Base-by-base conservation (phyloP, 805 yeast genomes). In the Candida chauliodis region DNA sequence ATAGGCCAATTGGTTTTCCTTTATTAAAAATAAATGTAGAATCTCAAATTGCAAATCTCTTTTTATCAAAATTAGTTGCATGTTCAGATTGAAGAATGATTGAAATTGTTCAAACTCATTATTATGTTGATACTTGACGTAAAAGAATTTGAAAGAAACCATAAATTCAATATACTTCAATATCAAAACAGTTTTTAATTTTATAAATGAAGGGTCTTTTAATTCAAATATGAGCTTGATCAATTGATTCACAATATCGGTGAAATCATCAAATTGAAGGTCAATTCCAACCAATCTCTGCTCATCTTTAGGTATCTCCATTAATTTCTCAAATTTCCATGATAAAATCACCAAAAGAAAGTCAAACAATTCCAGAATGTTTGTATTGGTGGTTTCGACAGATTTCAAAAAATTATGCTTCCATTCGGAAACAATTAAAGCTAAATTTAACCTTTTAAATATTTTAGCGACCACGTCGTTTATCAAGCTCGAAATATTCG, bases 1-100 rank as follows among this genome's bases (percentile, higher is more conserved):
- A 30, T 53, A 58, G 0, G 79, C 78, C 9, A 66, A 47, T 16
- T 61, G 59, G 5, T 71, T 62, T 47, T 81, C 88, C 41, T 71
- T 66, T 16, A 65, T 51, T 42, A 79, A 59, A 44, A 72, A 81
- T 3, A 71, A 50, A n/a, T 62, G 52, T 40, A 70, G 37, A 10
- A 79, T 45, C 2, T 59, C 48, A 1, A 48, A 45, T 40, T 65
- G 63, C 2, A 67, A 24, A 1, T 51, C 50, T 0, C 37, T 33
- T 1, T 70, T 61, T 1, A 74, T 35, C 7, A 42, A 37, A 5
- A 53, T 57, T 8, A 57, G 23, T 6, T 44, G 47, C 0, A 41
- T 40, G 7, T 43, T 42, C 6, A 40, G 40, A 10, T 55, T 56
- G 40, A 63, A 66, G 34, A 67, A 66, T 18, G 42, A 47, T 17